Conservation (phyloP, 2,329 filamentous ascomycete species). For the Apiospora marii region DNA sequence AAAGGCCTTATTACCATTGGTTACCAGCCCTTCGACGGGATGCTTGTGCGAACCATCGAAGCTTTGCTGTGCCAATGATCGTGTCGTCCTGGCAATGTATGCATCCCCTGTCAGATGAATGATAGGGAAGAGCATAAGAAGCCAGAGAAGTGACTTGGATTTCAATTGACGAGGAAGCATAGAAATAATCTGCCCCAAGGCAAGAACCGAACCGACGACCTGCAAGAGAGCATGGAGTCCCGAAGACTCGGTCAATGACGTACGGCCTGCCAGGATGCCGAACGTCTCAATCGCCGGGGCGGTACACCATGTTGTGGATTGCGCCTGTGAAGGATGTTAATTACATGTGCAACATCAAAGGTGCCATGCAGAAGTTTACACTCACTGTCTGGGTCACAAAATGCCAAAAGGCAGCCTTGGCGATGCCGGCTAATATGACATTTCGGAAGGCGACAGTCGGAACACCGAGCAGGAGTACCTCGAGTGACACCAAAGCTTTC, state of each 20-base stretch:
- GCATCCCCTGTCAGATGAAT: constrained; percentile 42
- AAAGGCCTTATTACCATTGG: constrained; percentile 42
- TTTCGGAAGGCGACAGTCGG: constrained; percentile 29
- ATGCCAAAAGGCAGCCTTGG: constrained; percentile 47
- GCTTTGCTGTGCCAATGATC: constrained; percentile 24
- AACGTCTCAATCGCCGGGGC: constrained; percentile 44
- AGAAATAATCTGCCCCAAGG: constrained; percentile 42
- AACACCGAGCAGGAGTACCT: constrained; percentile 37
- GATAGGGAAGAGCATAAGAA: constrained; percentile 40
- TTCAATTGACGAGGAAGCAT: constrained; percentile 43
- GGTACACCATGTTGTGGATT: constrained; percentile 42
- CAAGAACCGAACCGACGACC: constrained; percentile 39
- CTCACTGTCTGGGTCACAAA: constrained; percentile 44
- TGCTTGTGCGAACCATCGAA: constrained; percentile 47
- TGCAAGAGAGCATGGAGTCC: constrained; percentile 38
- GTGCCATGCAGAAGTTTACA: neutral
- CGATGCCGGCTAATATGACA: constrained; percentile 35
- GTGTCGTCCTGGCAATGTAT: constrained; percentile 33
- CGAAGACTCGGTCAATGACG: constrained; percentile 39
- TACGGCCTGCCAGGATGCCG: constrained; percentile 39
- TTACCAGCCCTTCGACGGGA: constrained; percentile 46
- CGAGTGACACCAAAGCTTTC: constrained; percentile 26
- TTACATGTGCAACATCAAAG: neutral
- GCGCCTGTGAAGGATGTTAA: constrained; percentile 36
- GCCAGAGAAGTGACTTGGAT: constrained; percentile 41